A percentile compares a stretch with the other conserved stretches of the same genome.
Evolutionary conservation across 2,329 filamentous ascomycete species (phyloP).

Genomic region (Colletotrichum tropicicola): DNA sequence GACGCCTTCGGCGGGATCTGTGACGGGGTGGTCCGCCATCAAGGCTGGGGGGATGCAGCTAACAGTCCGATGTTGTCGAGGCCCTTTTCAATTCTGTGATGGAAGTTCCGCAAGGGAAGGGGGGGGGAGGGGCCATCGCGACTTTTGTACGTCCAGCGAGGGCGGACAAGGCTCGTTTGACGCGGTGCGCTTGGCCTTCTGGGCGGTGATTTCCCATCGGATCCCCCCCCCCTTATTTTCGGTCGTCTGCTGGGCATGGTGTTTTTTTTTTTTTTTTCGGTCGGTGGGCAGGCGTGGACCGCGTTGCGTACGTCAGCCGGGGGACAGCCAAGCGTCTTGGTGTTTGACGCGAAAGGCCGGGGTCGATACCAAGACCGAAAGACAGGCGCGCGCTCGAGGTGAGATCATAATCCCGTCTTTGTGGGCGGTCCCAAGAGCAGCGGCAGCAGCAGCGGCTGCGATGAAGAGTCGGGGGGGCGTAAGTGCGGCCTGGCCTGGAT

Average conservation of each 20-base stretch:
- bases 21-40: slow-evolving; percentile 37
- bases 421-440: background rate
- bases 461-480: too few species aligned
- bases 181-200: slow-evolving; percentile 17
- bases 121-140: background rate
- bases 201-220: slow-evolving; percentile 10
- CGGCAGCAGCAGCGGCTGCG: too few species aligned
- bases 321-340: slow-evolving; percentile 25
- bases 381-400: background rate
- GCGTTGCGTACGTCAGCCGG: slow-evolving; percentile 24
- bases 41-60: background rate
- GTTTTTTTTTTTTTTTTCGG: too few species aligned
- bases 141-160: background rate
- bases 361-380: background rate
- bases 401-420: background rate
- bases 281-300: too few species aligned
- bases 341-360: slow-evolving; percentile 8
- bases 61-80: background rate
- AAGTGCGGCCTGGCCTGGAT: background rate
- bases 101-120: background rate
- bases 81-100: too few species aligned
- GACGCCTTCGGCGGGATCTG: slow-evolving; percentile 35
- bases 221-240: background rate
- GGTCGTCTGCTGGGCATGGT: slow-evolving; percentile 3
- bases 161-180: background rate